Base-by-base conservation (phyloP, 495 filamentous ascomycete species). In the Daldinia bambusicola region DNA sequence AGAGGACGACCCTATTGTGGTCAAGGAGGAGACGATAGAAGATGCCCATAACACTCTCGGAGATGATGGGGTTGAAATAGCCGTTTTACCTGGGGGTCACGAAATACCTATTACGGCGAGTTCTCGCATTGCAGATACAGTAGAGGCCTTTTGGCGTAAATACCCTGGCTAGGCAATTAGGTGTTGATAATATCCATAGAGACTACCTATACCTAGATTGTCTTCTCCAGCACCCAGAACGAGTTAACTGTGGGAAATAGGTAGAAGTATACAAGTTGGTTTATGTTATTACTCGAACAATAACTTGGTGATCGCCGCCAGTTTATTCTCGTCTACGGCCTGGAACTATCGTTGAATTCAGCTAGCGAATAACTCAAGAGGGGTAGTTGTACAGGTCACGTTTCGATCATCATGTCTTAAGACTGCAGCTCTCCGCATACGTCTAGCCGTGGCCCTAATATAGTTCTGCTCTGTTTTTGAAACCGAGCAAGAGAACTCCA, bases 1-100 rank as follows among this genome's bases (percentile, higher is more conserved):
- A 0, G 77, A 79, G 41, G 74, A 75, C n/a, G 89, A 91, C 77
- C 76, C 82, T n/a, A 80, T 89, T 10, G 77, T 90, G 48, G 66
- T 83, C 0, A 78, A 78, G 40, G 78, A 84, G 31, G 86, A 95
- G 77, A 50, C 84, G 51, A 74, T 83, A 1, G 82, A 83, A 38
- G 87, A 88, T 74, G 79, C 80, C 2, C 74, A 61, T 7, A 66
- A 76, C 4, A 76, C 79, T 1, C 64, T 88, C 31, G 85, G 85
- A 0, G 70, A 71, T 6, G 76, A 82, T 1, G 80, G 79, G 20
- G 72, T 87, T n/a, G 82, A 84, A 43, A 78, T 84, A 36, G 79
- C 77, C 5, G 57, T 81, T 3, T 50, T 89, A 20, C 74, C 85
- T 57, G 79, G 81, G 4, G 84, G 80, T 1, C 85, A 88, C 66